phyloP scores from a whole-genome alignment of 192 early-diverging fungal species.

The Chytriomyces hyalinus region DNA sequence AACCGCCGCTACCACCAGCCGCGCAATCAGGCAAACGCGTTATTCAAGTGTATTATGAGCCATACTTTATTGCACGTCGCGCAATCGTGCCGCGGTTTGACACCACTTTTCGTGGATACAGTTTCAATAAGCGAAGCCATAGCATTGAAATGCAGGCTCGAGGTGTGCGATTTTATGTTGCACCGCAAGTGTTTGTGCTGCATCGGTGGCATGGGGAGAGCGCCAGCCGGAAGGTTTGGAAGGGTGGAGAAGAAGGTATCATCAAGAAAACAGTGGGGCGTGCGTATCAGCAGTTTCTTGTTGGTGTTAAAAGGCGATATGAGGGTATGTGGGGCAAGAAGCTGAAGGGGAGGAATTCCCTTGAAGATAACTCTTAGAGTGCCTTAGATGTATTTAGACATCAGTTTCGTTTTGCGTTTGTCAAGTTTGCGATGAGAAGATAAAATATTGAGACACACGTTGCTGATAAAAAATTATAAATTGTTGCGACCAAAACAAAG shows the following conservation, averaged over 20 bases:
- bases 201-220: constrained; percentile 38
- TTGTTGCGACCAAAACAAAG: too few species aligned
- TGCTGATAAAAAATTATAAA: too few species aligned
- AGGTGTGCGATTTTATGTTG: constrained; percentile 33
- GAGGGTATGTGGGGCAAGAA: constrained; percentile 10
- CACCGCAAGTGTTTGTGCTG: constrained; percentile 37
- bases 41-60: constrained; percentile 37
- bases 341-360: too few species aligned
- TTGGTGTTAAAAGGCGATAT: background rate
- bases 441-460: too few species aligned
- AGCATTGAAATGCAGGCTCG: constrained; percentile 39
- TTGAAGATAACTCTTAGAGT: background rate
- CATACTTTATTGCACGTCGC: constrained; percentile 39
- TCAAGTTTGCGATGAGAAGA: too few species aligned
- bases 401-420: too few species aligned
- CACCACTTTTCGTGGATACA: constrained; percentile 43
- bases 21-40: background rate
- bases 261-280: constrained; percentile 35
- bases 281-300: constrained; percentile 31
- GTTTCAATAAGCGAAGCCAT: constrained; percentile 45
- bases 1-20: background rate
- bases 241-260: background rate
- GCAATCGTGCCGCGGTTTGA: constrained; percentile 38
- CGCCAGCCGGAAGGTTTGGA: constrained; percentile 11
- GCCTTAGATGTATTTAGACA: too few species aligned